Conservation (phyloP, 2,329 filamentous ascomycete genomes). For the Cordyceps fumosorosea region DNA sequence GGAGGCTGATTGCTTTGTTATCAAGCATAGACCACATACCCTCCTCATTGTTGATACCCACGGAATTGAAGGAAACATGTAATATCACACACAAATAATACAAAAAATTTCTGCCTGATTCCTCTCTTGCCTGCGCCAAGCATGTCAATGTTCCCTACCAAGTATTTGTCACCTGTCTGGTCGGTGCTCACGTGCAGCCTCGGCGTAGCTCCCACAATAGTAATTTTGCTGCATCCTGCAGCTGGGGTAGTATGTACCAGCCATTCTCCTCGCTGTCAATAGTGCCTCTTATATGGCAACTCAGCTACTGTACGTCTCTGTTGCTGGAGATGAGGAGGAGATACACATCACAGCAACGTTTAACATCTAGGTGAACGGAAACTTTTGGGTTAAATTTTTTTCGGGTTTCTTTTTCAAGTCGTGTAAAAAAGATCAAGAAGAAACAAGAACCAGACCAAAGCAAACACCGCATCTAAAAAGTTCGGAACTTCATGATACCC, state of each 20-base stretch:
- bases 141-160: background rate
- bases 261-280: background rate
- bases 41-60: constrained; percentile 7
- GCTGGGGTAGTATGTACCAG: background rate
- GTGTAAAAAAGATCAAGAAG: constrained; percentile 13
- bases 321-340: background rate
- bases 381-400: constrained; percentile 7
- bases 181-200: background rate
- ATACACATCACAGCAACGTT: background rate
- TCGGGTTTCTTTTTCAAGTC: background rate
- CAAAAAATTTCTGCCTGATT: background rate
- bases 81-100: background rate
- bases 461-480: constrained; percentile 13
- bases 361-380: background rate
- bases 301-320: background rate
- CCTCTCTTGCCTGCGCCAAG: background rate
- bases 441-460: constrained; percentile 14
- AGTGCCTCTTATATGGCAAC: background rate
- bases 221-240: background rate
- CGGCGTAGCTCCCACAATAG: background rate
- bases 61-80: background rate
- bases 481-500: constrained; percentile 10
- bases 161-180: background rate
- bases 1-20: background rate
- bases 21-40: background rate